phyloP scores from a whole-genome alignment of 108 stramenopile genomes.

The Skeletonema grethae region DNA sequence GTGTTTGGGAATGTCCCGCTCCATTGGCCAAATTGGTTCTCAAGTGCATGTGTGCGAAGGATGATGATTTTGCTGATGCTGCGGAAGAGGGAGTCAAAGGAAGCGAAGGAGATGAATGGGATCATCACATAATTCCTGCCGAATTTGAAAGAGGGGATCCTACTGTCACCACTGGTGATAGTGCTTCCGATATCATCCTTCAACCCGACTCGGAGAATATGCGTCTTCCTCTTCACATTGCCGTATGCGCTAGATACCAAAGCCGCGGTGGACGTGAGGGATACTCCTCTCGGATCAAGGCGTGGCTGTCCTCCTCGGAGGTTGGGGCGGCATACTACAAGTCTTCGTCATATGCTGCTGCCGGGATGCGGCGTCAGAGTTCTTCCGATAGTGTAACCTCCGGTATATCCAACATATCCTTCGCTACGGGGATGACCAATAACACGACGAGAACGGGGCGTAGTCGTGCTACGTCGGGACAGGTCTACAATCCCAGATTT shows the following conservation, averaged over 20 bases:
- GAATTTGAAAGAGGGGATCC: background rate
- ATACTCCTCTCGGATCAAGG: conserved; percentile 18
- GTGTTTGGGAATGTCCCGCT: conserved; percentile 48
- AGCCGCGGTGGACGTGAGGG: conserved; percentile 11
- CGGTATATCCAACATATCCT: background rate
- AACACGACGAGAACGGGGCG: conserved; percentile 8
- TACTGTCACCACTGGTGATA: background rate
- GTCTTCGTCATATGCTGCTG: conserved; percentile 3
- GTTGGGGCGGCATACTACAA: conserved; percentile 7
- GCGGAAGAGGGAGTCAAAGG: background rate
- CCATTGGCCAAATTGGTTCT: conserved; percentile 46
- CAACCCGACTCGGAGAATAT: conserved; percentile 47
- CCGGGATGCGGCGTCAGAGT: background rate
- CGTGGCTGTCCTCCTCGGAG: conserved; percentile 39
- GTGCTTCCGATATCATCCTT: conserved; percentile 9
- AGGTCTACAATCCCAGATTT: conserved; percentile 53
- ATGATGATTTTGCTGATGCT: background rate
- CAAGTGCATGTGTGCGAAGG: conserved; percentile 29
- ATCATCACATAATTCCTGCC: background rate
- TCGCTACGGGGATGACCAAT: background rate
- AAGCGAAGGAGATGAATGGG: conserved; percentile 11
- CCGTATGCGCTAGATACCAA: conserved; percentile 35
- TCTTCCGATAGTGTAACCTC: conserved; percentile 5
- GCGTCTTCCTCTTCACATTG: conserved; percentile 50
- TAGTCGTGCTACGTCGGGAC: conserved; percentile 4